These are phyloP conservation scores for Eutrema salsugineum DNA, from an alignment of 441 rosid species.

Conservation along the genomic window DNA sequence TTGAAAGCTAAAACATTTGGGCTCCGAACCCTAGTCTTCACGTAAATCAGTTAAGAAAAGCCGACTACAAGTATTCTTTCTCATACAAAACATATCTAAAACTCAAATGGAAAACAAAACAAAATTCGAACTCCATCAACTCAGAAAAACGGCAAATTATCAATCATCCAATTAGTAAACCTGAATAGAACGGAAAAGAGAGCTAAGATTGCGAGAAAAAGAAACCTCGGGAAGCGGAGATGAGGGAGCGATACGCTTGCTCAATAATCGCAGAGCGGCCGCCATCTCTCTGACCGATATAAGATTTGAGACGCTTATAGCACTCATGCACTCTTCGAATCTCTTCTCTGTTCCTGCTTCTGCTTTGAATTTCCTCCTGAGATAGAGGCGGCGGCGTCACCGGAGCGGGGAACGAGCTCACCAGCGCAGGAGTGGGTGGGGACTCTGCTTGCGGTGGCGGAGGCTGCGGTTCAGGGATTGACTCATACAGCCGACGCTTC, in stretches of 20 bases:
- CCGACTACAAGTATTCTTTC: not conserved
- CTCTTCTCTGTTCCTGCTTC: conserved; percentile 77
- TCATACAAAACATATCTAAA: not conserved
- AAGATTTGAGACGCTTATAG: conserved; percentile 70
- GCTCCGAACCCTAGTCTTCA: conserved; percentile 7
- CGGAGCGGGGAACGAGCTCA: conserved; percentile 44
- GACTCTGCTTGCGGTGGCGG: conserved; percentile 35
- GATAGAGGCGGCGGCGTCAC: conserved; percentile 66
- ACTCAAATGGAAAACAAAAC: not conserved
- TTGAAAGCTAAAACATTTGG: not conserved
- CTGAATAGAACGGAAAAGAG: not conserved
- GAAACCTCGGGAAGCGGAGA: conserved; percentile 75
- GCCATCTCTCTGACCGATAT: conserved; percentile 55
- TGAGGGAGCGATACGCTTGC: conserved; percentile 72
- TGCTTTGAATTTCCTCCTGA: conserved; percentile 60
- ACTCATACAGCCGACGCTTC: conserved; percentile 49
- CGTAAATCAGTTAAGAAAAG: not conserved
- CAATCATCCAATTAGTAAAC: not conserved
- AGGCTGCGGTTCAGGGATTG: conserved; percentile 28
- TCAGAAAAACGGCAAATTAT: not conserved
- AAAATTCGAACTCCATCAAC: not conserved
- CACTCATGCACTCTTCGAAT: conserved; percentile 73
- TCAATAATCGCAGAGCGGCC: conserved; percentile 55
- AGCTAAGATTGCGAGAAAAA: not conserved
- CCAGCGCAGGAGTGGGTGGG: conserved; percentile 28